phyloP scores from a whole-genome alignment of 1,284 basidiomycete species.

The Ganoderma boninense region DNA sequence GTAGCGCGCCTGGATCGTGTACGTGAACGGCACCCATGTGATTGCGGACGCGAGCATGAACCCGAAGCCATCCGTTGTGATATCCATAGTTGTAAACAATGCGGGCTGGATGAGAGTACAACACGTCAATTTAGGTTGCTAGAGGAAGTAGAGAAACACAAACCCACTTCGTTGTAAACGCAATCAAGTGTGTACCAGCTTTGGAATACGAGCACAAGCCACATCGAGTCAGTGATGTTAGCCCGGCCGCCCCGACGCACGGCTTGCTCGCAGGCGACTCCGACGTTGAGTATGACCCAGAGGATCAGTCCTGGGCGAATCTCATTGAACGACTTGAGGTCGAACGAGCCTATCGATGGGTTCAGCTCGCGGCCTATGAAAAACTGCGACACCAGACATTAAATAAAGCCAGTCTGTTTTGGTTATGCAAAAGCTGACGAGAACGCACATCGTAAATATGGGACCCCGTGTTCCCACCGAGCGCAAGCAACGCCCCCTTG shows the following conservation, averaged over 20 bases:
- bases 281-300: constrained; percentile 93
- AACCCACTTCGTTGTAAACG: constrained; percentile 85
- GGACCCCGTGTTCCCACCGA: constrained; percentile 93
- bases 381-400: constrained; percentile 62
- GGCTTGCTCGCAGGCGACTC: constrained; percentile 93
- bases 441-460: constrained; percentile 86
- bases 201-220: constrained; percentile 90
- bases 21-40: constrained; percentile 95
- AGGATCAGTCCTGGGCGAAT: constrained; percentile 95
- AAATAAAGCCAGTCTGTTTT: background rate
- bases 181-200: constrained; percentile 90
- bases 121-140: background rate
- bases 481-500: constrained; percentile 77
- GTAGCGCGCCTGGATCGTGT: constrained; percentile 92
- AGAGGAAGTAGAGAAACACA: background rate
- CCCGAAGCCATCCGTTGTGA: constrained; percentile 96
- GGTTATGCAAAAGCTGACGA: too few relatives aligned
- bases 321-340: constrained; percentile 98
- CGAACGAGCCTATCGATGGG: constrained; percentile 88
- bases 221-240: constrained; percentile 90
- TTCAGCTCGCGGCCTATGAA: constrained; percentile 97
- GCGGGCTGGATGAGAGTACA: constrained; percentile 57
- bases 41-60: constrained; percentile 96
- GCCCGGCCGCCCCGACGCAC: constrained; percentile 70
- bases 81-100: constrained; percentile 95